Base-by-base conservation (phyloP, 331 rosid species). In the Arachis monticola region DNA sequence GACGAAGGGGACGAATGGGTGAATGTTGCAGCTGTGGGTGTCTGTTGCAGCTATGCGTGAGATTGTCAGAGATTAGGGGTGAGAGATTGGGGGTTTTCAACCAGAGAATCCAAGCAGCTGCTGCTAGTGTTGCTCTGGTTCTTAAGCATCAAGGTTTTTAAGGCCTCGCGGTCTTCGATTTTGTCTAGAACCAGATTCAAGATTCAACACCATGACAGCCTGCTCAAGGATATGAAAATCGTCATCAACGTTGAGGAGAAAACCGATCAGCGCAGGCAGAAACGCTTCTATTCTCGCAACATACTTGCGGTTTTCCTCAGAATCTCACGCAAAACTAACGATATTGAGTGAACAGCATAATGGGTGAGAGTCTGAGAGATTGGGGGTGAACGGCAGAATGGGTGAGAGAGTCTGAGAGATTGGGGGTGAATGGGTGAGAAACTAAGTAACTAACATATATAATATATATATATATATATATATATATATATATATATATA, bases 251-350 rank as follows among this genome's bases (percentile, higher is more conserved):
- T 85, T 87, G 80, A 77, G 76, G 58, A 94, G 91, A 65, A 84
- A 82, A 44, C 85, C 79, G 4, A 87, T 84, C 1, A 92, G 87
- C 61, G 67, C 35, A 10, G 83, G 69, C 1, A 85, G 76, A 72
- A 94, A 79, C 7, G 87, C 89, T 65, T 80, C 88, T 5, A 76
- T 53, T 72, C 68, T 77, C 0, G 84, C 84, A 7, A 94, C 90
- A 31, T 90, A 85, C 78, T 77, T 84, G 53, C 88, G 81, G 32
- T 94, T 94, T 45, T 82, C 92, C 5, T 77, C 91, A 9, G 92
- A 88, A 60, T 90, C 85, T n/a, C 76, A 67, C 0, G 89, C 96
- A 79, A 92, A 92, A 22, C 72, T 62, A 0, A 79, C 65, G 45
- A 92, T 88, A 70, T 78, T 82, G 2, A 17, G 22, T 17, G 22